Evolutionary conservation across 345 rosid species (phyloP).

Genomic region (Gossypium herbaceum): DNA sequence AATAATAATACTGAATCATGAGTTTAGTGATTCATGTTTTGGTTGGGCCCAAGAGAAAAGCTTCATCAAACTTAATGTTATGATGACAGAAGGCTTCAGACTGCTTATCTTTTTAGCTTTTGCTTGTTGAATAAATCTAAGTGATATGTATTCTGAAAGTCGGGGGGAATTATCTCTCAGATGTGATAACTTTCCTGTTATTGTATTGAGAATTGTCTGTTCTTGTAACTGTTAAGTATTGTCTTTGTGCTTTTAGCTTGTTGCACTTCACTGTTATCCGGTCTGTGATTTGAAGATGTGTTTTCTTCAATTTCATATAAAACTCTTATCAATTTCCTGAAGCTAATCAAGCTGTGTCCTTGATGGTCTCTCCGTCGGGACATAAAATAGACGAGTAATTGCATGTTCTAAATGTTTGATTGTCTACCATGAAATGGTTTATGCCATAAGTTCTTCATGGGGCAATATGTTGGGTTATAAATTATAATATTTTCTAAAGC

Average conservation of each 20-base stretch:
- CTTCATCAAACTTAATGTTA: not conserved
- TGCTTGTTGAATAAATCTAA: not conserved
- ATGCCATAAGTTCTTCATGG: constrained; percentile 1
- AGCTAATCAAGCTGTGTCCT: not conserved
- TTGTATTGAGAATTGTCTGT: not conserved
- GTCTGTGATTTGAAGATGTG: not conserved
- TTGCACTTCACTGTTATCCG: not conserved
- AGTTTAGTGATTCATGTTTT: not conserved
- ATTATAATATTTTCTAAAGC: not conserved
- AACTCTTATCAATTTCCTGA: not conserved
- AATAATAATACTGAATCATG: not conserved
- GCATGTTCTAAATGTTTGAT: not conserved
- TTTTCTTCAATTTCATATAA: not conserved
- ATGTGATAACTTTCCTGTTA: not conserved
- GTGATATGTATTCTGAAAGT: not conserved
- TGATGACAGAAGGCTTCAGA: not conserved
- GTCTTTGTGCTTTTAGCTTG: not conserved
- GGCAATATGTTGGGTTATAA: not conserved
- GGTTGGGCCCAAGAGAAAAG: not conserved
- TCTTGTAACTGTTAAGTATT: not conserved
- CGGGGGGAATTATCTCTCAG: not conserved
- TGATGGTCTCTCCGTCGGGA: not conserved
- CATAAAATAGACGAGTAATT: not conserved
- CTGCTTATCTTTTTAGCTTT: not conserved
- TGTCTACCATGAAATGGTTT: not conserved